Evolutionary conservation across 2,329 filamentous ascomycete genomes (phyloP), one percentile per base, ranked within the genome.

Genomic region (Boeremia lycopersici): DNA sequence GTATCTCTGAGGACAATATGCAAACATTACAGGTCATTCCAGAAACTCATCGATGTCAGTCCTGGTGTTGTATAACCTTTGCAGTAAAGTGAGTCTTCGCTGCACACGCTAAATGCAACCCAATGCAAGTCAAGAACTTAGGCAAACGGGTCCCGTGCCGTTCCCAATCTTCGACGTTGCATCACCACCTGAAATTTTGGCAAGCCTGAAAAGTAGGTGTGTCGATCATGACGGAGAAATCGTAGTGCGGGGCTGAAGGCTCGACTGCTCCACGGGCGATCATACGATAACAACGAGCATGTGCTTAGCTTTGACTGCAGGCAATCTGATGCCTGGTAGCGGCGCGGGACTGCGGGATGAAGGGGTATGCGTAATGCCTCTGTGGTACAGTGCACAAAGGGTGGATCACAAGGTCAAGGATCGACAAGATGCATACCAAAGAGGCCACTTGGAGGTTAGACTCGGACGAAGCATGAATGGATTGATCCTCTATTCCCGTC

Each of bases 161-260:
- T 42, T 42, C 25, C 46, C 23, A 38, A 50, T 31, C 34, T 41
- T 35, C 28, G 26, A 41, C n/a, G 35, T 44, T 56, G 47, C 41
- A 53, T 40, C 40, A 42, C 11, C 26, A 19, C 46, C 38, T 40
- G 34, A 56, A 47, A 50, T 53, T 54, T 57, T 44, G 40, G 43
- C 38, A 35, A 45, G 15, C 5, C 10, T 47, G 28, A 53, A 38
- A 53, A 45, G 57, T 46, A 59, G 39, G 55, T 48, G 34, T 57
- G 60, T 48, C 53, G 58, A 63, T 61, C 59, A 59, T 59, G 58
- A 63, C 56, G 58, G 58, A 51, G 42, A 55, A 13, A 38, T 33
- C 52, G 48, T 42, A 48, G 25, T 59, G 57, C 55, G 54, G 57
- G 52, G 57, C 39, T 53, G 17, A 28, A 17, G 48, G 40, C 52